phyloP scores from a whole-genome alignment of 2,329 filamentous ascomycete genomes.

The Sarocladium kiliense region DNA sequence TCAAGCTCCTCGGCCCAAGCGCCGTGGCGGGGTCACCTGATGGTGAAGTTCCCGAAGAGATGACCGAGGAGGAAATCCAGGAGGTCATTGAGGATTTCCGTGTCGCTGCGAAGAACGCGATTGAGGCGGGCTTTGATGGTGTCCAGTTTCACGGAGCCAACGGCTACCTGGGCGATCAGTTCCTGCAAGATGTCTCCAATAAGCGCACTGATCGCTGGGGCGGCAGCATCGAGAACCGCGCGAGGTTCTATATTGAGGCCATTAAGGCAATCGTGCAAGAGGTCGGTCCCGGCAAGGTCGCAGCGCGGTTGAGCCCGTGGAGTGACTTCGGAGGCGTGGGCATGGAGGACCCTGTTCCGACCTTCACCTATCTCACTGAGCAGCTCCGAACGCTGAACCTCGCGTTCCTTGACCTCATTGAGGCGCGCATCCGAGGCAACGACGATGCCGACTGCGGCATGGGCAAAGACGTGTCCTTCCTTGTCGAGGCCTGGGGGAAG shows the following conservation, averaged over 20 bases:
- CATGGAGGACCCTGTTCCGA: slow-evolving; percentile 48
- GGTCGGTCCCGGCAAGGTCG: slow-evolving; percentile 40
- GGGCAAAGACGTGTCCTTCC: slow-evolving; percentile 12
- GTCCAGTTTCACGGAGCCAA: slow-evolving; percentile 54
- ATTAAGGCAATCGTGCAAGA: slow-evolving; percentile 29
- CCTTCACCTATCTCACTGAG: slow-evolving; percentile 51
- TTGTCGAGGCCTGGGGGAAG: slow-evolving; percentile 19
- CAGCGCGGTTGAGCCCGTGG: slow-evolving; percentile 50
- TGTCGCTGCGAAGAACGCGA: slow-evolving; percentile 44
- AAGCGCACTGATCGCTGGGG: slow-evolving; percentile 45
- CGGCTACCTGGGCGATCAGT: slow-evolving; percentile 55
- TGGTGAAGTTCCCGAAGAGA: slow-evolving; percentile 49
- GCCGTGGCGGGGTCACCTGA: slow-evolving; percentile 40
- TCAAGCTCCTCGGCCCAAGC: slow-evolving; percentile 10
- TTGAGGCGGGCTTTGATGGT: slow-evolving; percentile 63
- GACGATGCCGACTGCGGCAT: slow-evolving; percentile 26
- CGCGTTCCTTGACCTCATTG: slow-evolving; percentile 54
- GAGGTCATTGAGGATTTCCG: slow-evolving; percentile 55
- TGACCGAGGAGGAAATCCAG: slow-evolving; percentile 61
- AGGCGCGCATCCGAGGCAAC: slow-evolving; percentile 38
- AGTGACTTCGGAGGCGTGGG: slow-evolving; percentile 53
- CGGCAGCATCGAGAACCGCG: slow-evolving; percentile 43
- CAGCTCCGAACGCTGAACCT: slow-evolving; percentile 47
- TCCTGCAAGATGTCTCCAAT: slow-evolving; percentile 46
- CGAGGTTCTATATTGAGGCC: slow-evolving; percentile 40